phyloP scores from a whole-genome alignment of 1,284 basidiomycete species.

The Irpex sp. region DNA sequence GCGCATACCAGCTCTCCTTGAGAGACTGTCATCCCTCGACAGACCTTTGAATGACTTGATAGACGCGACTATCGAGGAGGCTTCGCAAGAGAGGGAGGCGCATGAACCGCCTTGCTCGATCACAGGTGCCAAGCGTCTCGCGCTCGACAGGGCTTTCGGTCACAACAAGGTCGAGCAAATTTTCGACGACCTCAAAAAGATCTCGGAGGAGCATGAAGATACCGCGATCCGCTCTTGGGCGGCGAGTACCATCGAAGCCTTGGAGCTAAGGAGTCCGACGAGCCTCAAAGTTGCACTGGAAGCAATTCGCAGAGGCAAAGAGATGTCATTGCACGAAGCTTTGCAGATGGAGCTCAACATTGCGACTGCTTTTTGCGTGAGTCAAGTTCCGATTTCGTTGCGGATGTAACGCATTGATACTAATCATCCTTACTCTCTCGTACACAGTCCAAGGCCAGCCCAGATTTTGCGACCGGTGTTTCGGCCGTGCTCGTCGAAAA shows the following conservation, averaged over 20 bases:
- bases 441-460: slow-evolving; percentile 66
- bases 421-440: slow-evolving; percentile 5
- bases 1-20: slow-evolving; percentile 66
- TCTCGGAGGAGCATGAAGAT: slow-evolving; percentile 40
- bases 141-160: slow-evolving; percentile 78
- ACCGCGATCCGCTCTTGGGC: slow-evolving; percentile 70
- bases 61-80: slow-evolving; percentile 64
- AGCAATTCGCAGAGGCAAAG: slow-evolving; percentile 70
- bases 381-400: slow-evolving; percentile 24
- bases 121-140: slow-evolving; percentile 61
- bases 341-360: slow-evolving; percentile 82
- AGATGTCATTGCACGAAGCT: slow-evolving; percentile 59
- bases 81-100: slow-evolving; percentile 53
- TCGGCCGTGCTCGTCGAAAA: slow-evolving; percentile 73
- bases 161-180: slow-evolving; percentile 72
- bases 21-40: slow-evolving; percentile 59
- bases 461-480: slow-evolving; percentile 84
- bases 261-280: slow-evolving; percentile 81
- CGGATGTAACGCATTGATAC: background rate
- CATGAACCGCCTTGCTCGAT: slow-evolving; percentile 57
- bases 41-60: slow-evolving; percentile 46
- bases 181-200: slow-evolving; percentile 49
- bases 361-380: slow-evolving; percentile 77
- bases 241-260: slow-evolving; percentile 52
- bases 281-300: slow-evolving; percentile 84